Percentiles rank a stretch among this genome's conserved stretches.
Conservation (phyloP, 2,329 filamentous ascomycete species). For the Penicillium italicum region DNA sequence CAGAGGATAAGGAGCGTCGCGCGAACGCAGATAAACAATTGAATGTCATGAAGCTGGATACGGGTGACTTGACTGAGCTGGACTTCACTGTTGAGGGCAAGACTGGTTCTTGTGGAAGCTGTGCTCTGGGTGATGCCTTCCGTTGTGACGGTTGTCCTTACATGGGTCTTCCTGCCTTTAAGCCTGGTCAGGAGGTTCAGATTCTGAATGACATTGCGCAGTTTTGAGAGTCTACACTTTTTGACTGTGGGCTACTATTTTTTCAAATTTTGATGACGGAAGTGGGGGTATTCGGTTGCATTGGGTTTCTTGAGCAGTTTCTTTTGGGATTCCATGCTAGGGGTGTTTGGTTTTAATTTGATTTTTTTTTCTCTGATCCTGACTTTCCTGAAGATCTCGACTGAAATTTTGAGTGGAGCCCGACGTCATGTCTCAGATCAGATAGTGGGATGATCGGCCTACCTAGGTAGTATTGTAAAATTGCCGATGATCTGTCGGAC, state of each 20-base stretch:
- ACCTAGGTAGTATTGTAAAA: neutral
- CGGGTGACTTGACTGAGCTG: slow-evolving; percentile 74
- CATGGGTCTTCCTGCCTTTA: slow-evolving; percentile 90
- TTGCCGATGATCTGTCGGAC: neutral
- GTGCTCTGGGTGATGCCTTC: slow-evolving; percentile 87
- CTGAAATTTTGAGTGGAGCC: slow-evolving; percentile 4
- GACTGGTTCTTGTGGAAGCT: slow-evolving; percentile 91
- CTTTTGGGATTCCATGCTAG: neutral
- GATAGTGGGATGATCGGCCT: slow-evolving; percentile 4
- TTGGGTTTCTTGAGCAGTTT: neutral
- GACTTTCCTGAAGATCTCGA: neutral
- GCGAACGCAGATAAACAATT: slow-evolving; percentile 58
- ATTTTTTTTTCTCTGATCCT: neutral
- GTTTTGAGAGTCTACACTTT: slow-evolving; percentile 49
- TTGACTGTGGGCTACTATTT: neutral
- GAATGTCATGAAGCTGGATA: slow-evolving; percentile 59
- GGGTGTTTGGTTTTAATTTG: neutral
- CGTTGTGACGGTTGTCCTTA: slow-evolving; percentile 74
- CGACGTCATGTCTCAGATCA: slow-evolving; percentile 7
- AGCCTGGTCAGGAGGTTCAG: slow-evolving; percentile 90
- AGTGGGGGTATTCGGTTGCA: neutral
- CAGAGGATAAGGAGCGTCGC: slow-evolving; percentile 73
- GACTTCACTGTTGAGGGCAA: slow-evolving; percentile 99
- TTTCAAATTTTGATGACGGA: slow-evolving; percentile 3
- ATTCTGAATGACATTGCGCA: slow-evolving; percentile 83